Conservation (phyloP, 179 eudicot species). For the Patellifolia procumbens region DNA sequence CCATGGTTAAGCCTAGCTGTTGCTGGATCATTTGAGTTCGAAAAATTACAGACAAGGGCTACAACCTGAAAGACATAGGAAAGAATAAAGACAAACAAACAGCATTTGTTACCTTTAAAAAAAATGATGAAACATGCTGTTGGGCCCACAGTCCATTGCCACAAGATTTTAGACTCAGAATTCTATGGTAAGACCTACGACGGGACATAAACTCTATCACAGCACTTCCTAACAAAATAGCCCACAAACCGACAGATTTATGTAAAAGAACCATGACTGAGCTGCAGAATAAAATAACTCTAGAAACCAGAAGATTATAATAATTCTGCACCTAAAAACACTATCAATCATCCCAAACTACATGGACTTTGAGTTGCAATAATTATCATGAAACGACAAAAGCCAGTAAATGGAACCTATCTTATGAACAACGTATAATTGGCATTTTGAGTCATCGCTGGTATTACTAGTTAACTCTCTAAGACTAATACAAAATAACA, state of each 20-base stretch:
- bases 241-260: background rate
- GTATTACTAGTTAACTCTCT: background rate
- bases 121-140: too few species aligned
- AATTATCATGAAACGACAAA: background rate
- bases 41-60: conserved; percentile 94
- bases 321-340: background rate
- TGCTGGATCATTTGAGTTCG: conserved; percentile 45
- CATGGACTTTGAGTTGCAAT: background rate
- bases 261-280: background rate
- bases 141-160: too few species aligned
- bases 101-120: background rate
- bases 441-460: background rate
- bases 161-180: too few species aligned
- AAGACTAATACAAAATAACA: background rate
- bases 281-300: too few species aligned
- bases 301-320: too few species aligned
- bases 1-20: conserved; percentile 73
- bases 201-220: too few species aligned
- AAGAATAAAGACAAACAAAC: conserved; percentile 18
- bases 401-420: background rate
- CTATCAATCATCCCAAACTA: background rate
- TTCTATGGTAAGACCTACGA: too few species aligned
- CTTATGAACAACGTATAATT: background rate
- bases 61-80: conserved; percentile 55
- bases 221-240: background rate